Evolutionary conservation across 306 rosid species (phyloP), one percentile per base, ranked within the genome.

Genomic region (Vigna trinervia): DNA sequence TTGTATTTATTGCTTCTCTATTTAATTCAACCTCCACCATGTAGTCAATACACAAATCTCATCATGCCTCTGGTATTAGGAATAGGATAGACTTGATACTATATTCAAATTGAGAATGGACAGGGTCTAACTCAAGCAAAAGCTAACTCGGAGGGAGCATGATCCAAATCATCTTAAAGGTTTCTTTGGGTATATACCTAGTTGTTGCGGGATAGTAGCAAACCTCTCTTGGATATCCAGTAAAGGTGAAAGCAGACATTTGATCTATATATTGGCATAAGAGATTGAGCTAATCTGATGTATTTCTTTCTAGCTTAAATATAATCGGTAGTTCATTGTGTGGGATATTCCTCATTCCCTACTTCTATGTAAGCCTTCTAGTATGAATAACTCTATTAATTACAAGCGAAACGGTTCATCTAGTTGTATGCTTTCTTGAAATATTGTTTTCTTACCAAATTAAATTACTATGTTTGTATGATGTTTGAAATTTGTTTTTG

Each of bases 141-240:
- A 17, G 51, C 32, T 32, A 30, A 19, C 50, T 51, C 45, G 46
- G 68, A 30, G 30, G 1, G 5, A 20, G 30, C 7, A 12, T 54
- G 22, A 12, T 30, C 77, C 66, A 13, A 56, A 23, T 71, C 26
- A 71, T 9, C 17, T 51, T 47, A 48, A 48, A 41, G 14, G 19
- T 51, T 73, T 45, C 12, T 45, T 45, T 45, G 58, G 13, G 30
- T 5, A 43, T 41, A 5, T 28, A 59, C 43, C 45, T 13, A 6
- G 78, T 15, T 54, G 22, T 26, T 60, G 30, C 19, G 50, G 78
- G 57, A 60, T 60, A 34, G 46, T 60, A 46, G 46, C 78, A 74
- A 73, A 30, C 20, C 41, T 12, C 41, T 34, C 6, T 62, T 62
- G 45, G 17, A 54, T 34, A 56, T 45, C 9, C 22, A 38, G 10